Base-by-base conservation (phyloP, 495 filamentous ascomycete genomes). In the Penicillium taxi region DNA sequence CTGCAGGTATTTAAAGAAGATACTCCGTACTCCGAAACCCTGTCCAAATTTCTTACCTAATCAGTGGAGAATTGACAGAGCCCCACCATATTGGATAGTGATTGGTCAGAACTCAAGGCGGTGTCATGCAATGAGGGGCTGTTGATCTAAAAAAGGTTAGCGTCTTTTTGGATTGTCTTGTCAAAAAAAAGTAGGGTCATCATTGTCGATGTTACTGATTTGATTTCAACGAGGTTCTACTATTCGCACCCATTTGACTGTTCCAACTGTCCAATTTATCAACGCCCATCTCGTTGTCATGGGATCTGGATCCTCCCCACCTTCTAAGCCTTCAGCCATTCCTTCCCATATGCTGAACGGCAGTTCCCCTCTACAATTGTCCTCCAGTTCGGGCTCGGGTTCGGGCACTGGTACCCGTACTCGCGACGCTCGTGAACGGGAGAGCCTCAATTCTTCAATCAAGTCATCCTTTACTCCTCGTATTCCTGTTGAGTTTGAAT, bases 371-470 rank as follows among this genome's bases (percentile, higher is more conserved):
- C 50, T 70, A 32, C 51, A 66, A 37, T 37, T 39, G 4, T 50
- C 61, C 11, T 42, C 54, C n/a, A 35, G 41, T 13, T 22, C 40
- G 6, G 30, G 40, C 11, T 42, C 54, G 12, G 35, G 41, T 13
- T 22, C 40, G 6, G 30, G 40, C 21, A 12, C 30, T 15, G 36
- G 42, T 2, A 46, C 35, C 30, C 30, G 52, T 9, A 48, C 44
- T 15, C 61, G 65, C n/a, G 63, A 64, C 50, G 60, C 50, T 26
- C 64, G 67, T 41, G 71, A 75, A 35, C 59, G 68, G 6, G 70
- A 73, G 32, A 67, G 55, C 27, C 58, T 75, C 42, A 68, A 69
- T 44, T 60, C 70, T n/a, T 73, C 71, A 5, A 75, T 75, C 35
- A 52, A 50, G 32, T 69, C 66, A 1, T 72, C 71, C 8, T 73